Conservation (phyloP, 2,329 filamentous ascomycete genomes). For the Claviceps monticola region DNA sequence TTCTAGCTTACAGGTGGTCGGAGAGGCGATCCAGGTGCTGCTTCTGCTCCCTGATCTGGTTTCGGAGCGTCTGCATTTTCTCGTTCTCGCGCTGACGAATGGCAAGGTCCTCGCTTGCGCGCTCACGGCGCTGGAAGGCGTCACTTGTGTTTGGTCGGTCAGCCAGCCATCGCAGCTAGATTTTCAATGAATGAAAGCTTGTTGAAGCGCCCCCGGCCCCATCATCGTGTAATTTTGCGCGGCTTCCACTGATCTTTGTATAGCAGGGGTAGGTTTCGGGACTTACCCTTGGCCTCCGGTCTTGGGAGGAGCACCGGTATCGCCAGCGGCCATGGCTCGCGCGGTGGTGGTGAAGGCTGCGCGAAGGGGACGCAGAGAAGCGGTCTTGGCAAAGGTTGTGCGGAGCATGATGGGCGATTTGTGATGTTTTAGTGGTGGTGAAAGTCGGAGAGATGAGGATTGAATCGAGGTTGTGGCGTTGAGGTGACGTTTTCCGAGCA, state of each 20-base stretch:
- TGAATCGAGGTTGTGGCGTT: conserved; percentile 2
- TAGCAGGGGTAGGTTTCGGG: background rate
- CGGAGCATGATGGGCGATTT: conserved; percentile 46
- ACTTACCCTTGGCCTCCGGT: conserved; percentile 40
- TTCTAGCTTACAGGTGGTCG: conserved; percentile 57
- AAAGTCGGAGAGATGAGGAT: conserved; percentile 3
- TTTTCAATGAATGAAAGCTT: background rate
- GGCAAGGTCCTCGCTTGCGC: conserved; percentile 70
- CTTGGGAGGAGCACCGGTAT: conserved; percentile 48
- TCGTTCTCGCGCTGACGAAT: conserved; percentile 80
- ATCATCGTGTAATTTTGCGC: background rate
- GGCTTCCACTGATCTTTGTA: background rate
- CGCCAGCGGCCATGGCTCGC: conserved; percentile 54
- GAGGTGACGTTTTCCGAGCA: background rate
- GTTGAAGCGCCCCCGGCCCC: too few relatives aligned
- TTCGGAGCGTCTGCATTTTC: conserved; percentile 69
- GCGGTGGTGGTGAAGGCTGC: conserved; percentile 49
- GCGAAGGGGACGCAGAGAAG: conserved; percentile 37
- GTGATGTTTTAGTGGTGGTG: conserved; percentile 4
- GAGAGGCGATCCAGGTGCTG: conserved; percentile 73
- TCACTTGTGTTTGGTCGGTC: conserved; percentile 47
- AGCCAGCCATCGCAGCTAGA: background rate
- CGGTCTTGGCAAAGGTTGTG: conserved; percentile 43
- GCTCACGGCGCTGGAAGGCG: conserved; percentile 83
- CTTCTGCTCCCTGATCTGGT: conserved; percentile 63